Evolutionary conservation across 768 basidiomycete genomes (phyloP), one percentile per base, ranked within the genome.

Genomic region (Tubosaeta brunneosetosa): DNA sequence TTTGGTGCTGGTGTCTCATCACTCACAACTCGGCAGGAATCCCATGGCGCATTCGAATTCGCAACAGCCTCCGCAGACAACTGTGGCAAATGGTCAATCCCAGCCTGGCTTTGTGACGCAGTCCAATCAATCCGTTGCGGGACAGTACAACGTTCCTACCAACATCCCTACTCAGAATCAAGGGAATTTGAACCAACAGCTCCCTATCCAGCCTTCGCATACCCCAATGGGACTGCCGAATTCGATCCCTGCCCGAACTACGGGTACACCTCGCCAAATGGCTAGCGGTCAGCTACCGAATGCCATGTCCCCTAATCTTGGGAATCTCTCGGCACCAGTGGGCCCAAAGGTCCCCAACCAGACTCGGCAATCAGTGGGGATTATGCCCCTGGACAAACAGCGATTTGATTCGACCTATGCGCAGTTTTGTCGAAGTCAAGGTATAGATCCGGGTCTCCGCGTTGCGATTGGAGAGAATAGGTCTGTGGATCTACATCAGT

Each of bases 371-470:
- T 19, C 53, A 7, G 12, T 33, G 32, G 49, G 17, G 1, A 47
- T 69, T 11, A 64, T 71, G 49, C 76, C 78, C 17, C 59, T 83
- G 36, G 79, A 82, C 16, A 82, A 79, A 52, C 41, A 45, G 7
- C 73, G 72, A 19, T 88, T 89, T 57, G 78, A 84, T 1, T 58
- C 55, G 3, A 73, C 77, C 14, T 84, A 79, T 61, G 74, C 73
- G 46, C 72, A 64, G 17, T 85, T 74, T 56, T 78, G 77, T 56
- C 50, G 60, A 41, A 77, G 69, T 46, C 73, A 76, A 50, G 64
- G 65, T 7, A 58, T 78, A 43, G 69, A 71, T 22, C 64, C 73
- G 14, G 76, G 80, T 50, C 54, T 63, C 38, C 72, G 72, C 3
- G 51, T 78, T 36, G 53, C 82, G 59, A 71, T 67, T 33, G 70